phyloP scores from a whole-genome alignment of 768 basidiomycete species.

The Cyathus striatus region DNA sequence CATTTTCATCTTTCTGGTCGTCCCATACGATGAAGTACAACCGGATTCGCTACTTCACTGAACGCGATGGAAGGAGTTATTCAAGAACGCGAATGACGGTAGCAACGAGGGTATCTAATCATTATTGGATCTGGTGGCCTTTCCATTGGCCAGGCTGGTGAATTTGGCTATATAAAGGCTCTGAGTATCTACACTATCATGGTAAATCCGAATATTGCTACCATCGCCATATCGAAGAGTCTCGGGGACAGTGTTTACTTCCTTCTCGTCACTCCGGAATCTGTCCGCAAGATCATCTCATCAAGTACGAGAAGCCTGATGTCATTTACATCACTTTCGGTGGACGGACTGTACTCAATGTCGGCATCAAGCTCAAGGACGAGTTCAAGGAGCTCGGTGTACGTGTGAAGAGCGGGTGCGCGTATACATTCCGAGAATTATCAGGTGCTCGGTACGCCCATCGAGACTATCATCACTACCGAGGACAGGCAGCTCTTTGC shows the following conservation, averaged over 20 bases:
- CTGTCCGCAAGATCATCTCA: slow-evolving; percentile 96
- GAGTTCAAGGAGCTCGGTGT: slow-evolving; percentile 89
- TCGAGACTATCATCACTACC: slow-evolving; percentile 94
- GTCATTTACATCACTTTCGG: slow-evolving; percentile 99
- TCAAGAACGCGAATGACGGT: slow-evolving; percentile 93
- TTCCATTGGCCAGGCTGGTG: slow-evolving; percentile 98
- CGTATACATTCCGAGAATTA: too few species aligned
- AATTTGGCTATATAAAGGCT: slow-evolving; percentile 98
- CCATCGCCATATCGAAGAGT: slow-evolving; percentile 95
- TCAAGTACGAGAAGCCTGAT: slow-evolving; percentile 97
- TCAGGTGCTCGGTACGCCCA: slow-evolving; percentile 94
- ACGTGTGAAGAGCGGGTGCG: too few species aligned
- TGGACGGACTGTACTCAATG: slow-evolving; percentile 94
- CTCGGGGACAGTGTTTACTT: slow-evolving; percentile 99
- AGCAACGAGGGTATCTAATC: slow-evolving; percentile 98
- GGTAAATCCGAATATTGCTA: slow-evolving; percentile 98
- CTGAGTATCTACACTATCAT: slow-evolving; percentile 99
- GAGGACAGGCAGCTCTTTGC: slow-evolving; percentile 96
- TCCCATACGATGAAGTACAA: slow-evolving; percentile 93
- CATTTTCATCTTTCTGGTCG: slow-evolving; percentile 76
- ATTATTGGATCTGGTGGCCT: slow-evolving; percentile 97
- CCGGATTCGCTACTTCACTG: slow-evolving; percentile 93
- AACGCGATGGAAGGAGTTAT: slow-evolving; percentile 92
- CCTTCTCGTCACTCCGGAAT: slow-evolving; percentile 96
- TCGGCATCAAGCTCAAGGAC: slow-evolving; percentile 97